Percentiles rank a stretch among this genome's conserved stretches.
phyloP scores from a whole-genome alignment of 208 protist genomes.

The Acanthamoeba triangularis region DNA sequence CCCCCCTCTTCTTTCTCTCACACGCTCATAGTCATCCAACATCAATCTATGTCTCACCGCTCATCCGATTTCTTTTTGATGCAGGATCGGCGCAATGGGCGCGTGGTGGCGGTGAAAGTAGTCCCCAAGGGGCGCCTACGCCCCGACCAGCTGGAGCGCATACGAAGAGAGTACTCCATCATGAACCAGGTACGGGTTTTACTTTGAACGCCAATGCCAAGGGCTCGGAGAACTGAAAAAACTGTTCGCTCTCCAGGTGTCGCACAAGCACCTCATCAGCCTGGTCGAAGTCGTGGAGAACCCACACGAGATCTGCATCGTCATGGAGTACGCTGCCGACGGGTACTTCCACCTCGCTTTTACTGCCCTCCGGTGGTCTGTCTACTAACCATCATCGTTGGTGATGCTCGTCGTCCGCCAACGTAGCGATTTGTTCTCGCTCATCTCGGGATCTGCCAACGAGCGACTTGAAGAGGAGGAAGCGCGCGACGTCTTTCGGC shows the following conservation, averaged over 20 bases:
- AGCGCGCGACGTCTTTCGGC: background rate
- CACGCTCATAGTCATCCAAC: no score
- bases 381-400: background rate
- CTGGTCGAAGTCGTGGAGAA: constrained; percentile 48
- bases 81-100: background rate
- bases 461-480: background rate
- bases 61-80: background rate
- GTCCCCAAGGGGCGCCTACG: constrained; percentile 14
- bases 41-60: background rate
- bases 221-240: background rate
- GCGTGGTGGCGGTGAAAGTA: constrained; percentile 1
- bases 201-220: background rate
- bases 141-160: constrained; percentile 8
- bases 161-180: constrained; percentile 50
- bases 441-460: background rate
- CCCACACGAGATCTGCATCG: constrained; percentile 46
- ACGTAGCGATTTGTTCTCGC: constrained; percentile 7
- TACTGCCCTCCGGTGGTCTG: background rate
- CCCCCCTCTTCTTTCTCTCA: background rate
- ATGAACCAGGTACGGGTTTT: constrained; percentile 37
- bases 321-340: constrained; percentile 58
- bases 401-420: background rate
- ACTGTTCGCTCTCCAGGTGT: background rate
- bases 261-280: constrained; percentile 11
- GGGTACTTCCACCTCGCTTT: background rate